Evolutionary conservation across 2,329 filamentous ascomycete genomes (phyloP), one percentile per base, ranked within the genome.

Genomic region (Teratosphaeria gauchensis): DNA sequence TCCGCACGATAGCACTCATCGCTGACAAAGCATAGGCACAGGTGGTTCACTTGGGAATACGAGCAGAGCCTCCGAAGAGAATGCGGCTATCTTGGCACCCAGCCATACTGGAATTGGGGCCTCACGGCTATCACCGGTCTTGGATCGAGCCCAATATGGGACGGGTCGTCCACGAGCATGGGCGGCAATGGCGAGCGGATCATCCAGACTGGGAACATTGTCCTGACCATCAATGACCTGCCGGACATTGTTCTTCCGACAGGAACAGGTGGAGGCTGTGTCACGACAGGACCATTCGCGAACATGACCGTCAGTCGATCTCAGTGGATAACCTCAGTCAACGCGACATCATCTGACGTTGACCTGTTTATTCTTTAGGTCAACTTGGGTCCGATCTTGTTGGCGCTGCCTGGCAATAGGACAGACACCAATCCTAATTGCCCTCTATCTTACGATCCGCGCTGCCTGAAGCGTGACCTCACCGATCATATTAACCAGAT

Each of bases 221-320:
- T 42, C 14, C 9, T n/a, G 56, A 57, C 59, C 32, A 56, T 28
- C 38, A 60, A 65, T 57, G 53, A 28, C 24, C 24, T 28, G 24
- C 24, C 24, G 24, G 24, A 66, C 54, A 57, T 77, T 59, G 71
- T 64, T n/a, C 66, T 80, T 7, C 78, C 77, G 0, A 76, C 76
- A 0, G 82, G 80, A 16, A 74, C 75, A 0, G 82, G 82, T 16
- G 82, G 82, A 42, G 82, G 82, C 1, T 84, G 81, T 65, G 73
- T 85, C 2, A 73, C 68, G n/a, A 74, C 71, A 0, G 81, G 81
- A 0, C 81, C 81, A 0, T 82, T 83, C 70, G 76, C 73, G 63
- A 73, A 82, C 61, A 67, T 63, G 56, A 64, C 62, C 21, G 35
- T 42, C 14, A 42, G 35, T 42, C 11, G 12, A 42, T 16, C 4